Evolutionary conservation across 2,329 filamentous ascomycete species (phyloP), one percentile per base, ranked within the genome.

Genomic region (Myriosclerotinia scirpicola): DNA sequence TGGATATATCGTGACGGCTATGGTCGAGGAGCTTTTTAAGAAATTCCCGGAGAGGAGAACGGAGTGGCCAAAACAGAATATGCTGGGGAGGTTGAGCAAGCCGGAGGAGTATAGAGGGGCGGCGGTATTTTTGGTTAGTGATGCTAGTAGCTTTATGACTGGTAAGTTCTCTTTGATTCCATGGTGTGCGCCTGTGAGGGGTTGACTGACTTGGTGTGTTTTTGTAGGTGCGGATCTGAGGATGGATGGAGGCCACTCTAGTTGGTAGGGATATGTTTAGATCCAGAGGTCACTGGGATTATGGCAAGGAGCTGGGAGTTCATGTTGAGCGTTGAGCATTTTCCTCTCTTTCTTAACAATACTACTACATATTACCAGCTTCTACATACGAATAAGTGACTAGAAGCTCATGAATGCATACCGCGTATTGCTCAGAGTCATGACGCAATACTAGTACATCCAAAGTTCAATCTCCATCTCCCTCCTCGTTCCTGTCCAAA

Each of bases 51-150:
- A 93, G 73, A 82, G 85, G 64, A 80, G 80, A 69, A 78, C 77
- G 36, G 84, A 88, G 68, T 96, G 93, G 93, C 86, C 90, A 20
- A 89, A 84, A 73, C 88, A 94, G 78, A 96, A 96, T 78, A 95
- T 96, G 92, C 82, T 96, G 64, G 87, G 84, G 38, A 83, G 87
- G 44, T 80, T 92, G 68, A 90, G 88, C 74, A 79, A 78, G 30
- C 89, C 90, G 0, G 81, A 87, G 59, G 90, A 93, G 76, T 91
- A 90, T 77, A 84, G 88, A 59, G 89, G 89, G 5, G 87, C 89
- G 1, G 88, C 87, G 3, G 84, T 89, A 12, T 91, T 90, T 75
- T 80, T 90, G 71, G 78, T 90, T 30, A 88, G 85, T 71, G 85
- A 89, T 72, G 87, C 87, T 2, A 89, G 86, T 75, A 85, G 84